Conservation (phyloP, 2,329 filamentous ascomycete species). For the Sclerotinia minor region DNA sequence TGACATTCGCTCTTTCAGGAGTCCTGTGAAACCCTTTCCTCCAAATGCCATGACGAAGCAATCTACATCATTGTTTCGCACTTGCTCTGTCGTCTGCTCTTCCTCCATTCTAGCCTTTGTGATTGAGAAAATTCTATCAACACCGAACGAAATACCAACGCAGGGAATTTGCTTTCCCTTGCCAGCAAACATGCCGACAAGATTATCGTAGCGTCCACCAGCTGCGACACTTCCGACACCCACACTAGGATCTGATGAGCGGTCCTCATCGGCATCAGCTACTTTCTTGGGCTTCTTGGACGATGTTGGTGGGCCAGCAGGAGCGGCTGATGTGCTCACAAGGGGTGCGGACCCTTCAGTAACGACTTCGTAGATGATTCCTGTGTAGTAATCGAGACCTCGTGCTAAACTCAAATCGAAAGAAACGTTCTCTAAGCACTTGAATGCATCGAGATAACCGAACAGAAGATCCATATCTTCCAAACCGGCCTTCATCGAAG, state of each 20-base stretch:
- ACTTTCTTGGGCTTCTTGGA: slow-evolving; percentile 49
- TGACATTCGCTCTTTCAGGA: slow-evolving; percentile 80
- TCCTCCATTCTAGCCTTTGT: slow-evolving; percentile 74
- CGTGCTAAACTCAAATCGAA: slow-evolving; percentile 90
- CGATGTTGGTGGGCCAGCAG: slow-evolving; percentile 43
- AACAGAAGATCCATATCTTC: slow-evolving; percentile 80
- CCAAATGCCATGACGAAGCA: slow-evolving; percentile 96
- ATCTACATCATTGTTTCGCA: slow-evolving; percentile 75
- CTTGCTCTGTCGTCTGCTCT: slow-evolving; percentile 54
- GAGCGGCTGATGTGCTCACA: slow-evolving; percentile 43
- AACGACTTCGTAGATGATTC: slow-evolving; percentile 74
- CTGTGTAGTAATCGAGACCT: slow-evolving; percentile 86
- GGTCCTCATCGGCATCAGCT: slow-evolving; percentile 58
- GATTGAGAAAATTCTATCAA: slow-evolving; percentile 93
- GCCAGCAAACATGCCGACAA: slow-evolving; percentile 90
- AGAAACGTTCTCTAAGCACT: slow-evolving; percentile 70
- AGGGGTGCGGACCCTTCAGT: slow-evolving; percentile 61
- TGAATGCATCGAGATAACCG: slow-evolving; percentile 77
- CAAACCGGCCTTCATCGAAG: slow-evolving; percentile 74
- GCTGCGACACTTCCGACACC: slow-evolving; percentile 87
- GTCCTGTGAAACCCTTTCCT: slow-evolving; percentile 77
- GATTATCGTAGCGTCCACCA: slow-evolving; percentile 86
- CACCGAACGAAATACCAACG: slow-evolving; percentile 88
- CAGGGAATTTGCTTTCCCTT: slow-evolving; percentile 80
- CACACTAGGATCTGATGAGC: slow-evolving; percentile 75